phyloP scores from a whole-genome alignment of 129 eudicot genomes.

The Artemisia tridentata region DNA sequence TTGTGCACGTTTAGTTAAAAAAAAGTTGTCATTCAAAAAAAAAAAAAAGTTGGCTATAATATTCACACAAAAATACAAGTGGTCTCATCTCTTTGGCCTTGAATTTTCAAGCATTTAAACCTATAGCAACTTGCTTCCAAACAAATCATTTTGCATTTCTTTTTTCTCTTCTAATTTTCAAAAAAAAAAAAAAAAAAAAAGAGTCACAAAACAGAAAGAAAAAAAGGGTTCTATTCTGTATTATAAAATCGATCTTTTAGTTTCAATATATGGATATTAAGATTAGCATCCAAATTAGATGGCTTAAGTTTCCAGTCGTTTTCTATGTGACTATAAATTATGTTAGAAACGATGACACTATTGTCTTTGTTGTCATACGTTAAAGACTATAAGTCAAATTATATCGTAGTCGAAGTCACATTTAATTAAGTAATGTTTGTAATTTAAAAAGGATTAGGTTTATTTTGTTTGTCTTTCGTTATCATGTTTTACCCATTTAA shows the following conservation, averaged over 20 bases:
- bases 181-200: no score
- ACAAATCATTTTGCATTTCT: slow-evolving; percentile 1
- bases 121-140: slow-evolving; percentile 14
- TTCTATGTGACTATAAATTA: neutral
- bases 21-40: no score
- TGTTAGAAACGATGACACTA: neutral
- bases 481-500: slow-evolving; percentile 13
- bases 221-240: neutral
- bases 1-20: no score
- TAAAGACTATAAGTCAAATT: slow-evolving; percentile 25
- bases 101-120: slow-evolving; percentile 28
- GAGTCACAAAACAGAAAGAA: neutral
- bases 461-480: neutral
- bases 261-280: neutral
- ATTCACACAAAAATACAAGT: slow-evolving; percentile 8
- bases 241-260: no score
- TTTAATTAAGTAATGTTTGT: neutral
- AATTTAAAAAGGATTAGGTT: slow-evolving; percentile 5
- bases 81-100: slow-evolving; percentile 24
- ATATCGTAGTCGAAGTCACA: slow-evolving; percentile 17
- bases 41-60: neutral
- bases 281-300: no score
- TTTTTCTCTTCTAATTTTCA: no score
- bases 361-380: slow-evolving; percentile 15
- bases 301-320: no score